Evolutionary conservation across 768 basidiomycete species (phyloP), one percentile per base, ranked within the genome.

Genomic region (Podaxis mareebaensis): DNA sequence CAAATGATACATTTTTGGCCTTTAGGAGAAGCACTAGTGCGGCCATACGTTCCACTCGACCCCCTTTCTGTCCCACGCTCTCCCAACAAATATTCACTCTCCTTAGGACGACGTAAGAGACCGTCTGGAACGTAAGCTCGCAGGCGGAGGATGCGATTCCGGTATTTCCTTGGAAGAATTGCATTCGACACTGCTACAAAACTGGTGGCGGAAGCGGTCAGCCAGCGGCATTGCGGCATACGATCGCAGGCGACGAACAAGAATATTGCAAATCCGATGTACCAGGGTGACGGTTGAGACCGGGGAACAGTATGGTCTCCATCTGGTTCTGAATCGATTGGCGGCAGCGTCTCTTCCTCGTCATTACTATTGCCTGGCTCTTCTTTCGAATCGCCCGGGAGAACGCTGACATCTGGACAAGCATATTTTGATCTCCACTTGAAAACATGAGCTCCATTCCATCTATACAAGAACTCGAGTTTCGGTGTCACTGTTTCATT

Each of bases 381-480:
- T 12, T 11, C 33, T 56, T 26, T 33, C 26, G 44, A 15, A n/a
- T 38, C 38, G 38, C 33, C 28, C 3, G 38, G 54, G 8, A 39
- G 7, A 11, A 33, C 22, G 2, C 33, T 51, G 44, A 57, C n/a
- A 17, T 52, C 15, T n/a, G 71, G 70, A 55, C 73, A 74, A 7
- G 69, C 72, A 26, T 73, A 49, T 28, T 53, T 68, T 3, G 72
- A 67, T 17, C 22, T 66, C 74, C 73, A 73, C 8, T 66, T 68
- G 60, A 72, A 73, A 0, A 69, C 65, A 33, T 73, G 71, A 2
- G 70, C 71, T 10, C 72, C 70, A 42, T 73, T 74, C 59, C 68
- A 73, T 13, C 61, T 63, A 65, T 69, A 73, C 4, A 65, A 56
- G 59, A 66, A 70, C 6, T 63, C 55, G 20, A 63, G 46, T 28